Conservation (phyloP, 768 basidiomycete genomes). For the Boletus bicolor region DNA sequence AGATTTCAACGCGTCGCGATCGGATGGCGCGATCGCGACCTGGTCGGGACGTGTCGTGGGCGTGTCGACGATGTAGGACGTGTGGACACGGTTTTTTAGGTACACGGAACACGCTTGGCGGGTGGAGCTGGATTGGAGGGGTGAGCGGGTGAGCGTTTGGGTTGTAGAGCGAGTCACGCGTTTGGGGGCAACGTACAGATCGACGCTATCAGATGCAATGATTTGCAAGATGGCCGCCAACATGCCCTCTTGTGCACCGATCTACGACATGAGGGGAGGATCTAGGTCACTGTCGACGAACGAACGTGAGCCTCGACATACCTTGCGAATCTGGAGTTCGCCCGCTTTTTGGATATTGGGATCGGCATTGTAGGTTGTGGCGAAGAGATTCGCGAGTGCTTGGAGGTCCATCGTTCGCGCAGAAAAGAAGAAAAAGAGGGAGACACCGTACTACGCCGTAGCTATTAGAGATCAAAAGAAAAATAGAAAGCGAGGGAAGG, state of each 20-base stretch:
- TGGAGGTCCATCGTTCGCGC: slow-evolving; percentile 61
- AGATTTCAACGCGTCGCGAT: slow-evolving; percentile 69
- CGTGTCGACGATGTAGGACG: slow-evolving; percentile 55
- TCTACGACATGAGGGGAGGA: slow-evolving; percentile 39
- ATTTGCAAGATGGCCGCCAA: slow-evolving; percentile 83
- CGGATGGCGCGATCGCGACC: slow-evolving; percentile 57
- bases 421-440: background rate
- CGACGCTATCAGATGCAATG: slow-evolving; percentile 72
- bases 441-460: background rate
- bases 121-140: slow-evolving; percentile 50
- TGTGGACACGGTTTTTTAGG: slow-evolving; percentile 85
- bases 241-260: slow-evolving; percentile 78
- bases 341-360: slow-evolving; percentile 84
- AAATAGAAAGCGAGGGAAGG: background rate
- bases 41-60: slow-evolving; percentile 53
- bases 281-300: background rate
- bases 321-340: slow-evolving; percentile 87
- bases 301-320: slow-evolving; percentile 23
- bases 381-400: slow-evolving; percentile 72
- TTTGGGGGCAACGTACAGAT: slow-evolving; percentile 53
- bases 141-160: background rate
- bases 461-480: background rate
- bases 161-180: slow-evolving; percentile 33
- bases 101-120: slow-evolving; percentile 85
- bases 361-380: slow-evolving; percentile 77